phyloP scores from a whole-genome alignment of 768 basidiomycete species.

The Punctularia strigosozonata region DNA sequence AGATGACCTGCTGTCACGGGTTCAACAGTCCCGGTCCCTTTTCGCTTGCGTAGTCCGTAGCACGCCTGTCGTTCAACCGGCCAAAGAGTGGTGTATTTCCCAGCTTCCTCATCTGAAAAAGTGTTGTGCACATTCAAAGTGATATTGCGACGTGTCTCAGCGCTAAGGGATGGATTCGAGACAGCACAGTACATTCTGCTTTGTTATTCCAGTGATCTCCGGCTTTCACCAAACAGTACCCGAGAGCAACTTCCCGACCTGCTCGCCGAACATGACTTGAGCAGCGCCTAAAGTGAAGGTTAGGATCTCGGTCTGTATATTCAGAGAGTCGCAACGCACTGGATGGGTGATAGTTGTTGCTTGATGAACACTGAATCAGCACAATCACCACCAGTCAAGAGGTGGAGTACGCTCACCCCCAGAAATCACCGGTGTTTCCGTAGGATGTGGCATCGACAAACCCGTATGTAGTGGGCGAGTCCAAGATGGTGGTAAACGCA shows the following conservation, averaged over 20 bases:
- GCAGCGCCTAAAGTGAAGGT: slow-evolving; percentile 9
- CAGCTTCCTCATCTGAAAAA: no score
- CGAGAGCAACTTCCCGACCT: slow-evolving; percentile 10
- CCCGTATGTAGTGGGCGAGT: slow-evolving; percentile 37
- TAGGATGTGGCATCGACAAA: slow-evolving; percentile 41
- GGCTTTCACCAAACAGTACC: slow-evolving; percentile 14
- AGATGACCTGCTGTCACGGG: no score
- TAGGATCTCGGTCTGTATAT: neutral
- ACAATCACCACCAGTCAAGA: neutral
- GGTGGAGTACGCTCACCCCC: slow-evolving; percentile 29
- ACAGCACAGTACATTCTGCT: no score
- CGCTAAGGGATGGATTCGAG: no score
- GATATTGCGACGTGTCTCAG: no score
- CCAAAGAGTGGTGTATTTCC: no score
- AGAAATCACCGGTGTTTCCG: slow-evolving; percentile 36
- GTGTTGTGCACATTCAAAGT: no score
- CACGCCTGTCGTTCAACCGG: no score
- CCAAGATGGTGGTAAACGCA: slow-evolving; percentile 35
- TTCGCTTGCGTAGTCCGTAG: no score
- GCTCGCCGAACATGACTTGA: slow-evolving; percentile 14
- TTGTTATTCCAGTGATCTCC: no score
- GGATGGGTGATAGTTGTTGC: slow-evolving; percentile 43
- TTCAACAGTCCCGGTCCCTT: no score
- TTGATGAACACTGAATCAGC: slow-evolving; percentile 10
- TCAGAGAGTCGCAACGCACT: slow-evolving; percentile 17